Evolutionary conservation across 352 stramenopile species (phyloP).

Genomic region (Globisporangium megalacanthum): DNA sequence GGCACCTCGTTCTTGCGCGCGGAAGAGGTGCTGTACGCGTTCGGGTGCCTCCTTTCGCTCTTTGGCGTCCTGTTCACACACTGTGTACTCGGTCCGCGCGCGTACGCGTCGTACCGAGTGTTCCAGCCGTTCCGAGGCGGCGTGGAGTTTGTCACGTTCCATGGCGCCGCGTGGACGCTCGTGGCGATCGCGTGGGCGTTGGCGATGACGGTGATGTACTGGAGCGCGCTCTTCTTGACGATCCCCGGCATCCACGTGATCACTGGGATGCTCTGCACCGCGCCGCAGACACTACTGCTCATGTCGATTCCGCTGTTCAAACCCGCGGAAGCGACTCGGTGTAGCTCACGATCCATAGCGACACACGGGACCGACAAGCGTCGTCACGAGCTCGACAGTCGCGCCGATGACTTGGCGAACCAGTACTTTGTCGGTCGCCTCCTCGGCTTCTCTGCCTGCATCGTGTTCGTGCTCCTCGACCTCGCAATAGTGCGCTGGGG

Average conservation of each 20-base stretch:
- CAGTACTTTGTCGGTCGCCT: slow-evolving; percentile 34
- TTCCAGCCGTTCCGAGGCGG: slow-evolving; percentile 49
- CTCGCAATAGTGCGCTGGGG: slow-evolving; percentile 37
- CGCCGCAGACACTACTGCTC: slow-evolving; percentile 31
- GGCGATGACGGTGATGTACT: slow-evolving; percentile 39
- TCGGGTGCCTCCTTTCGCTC: slow-evolving; percentile 32
- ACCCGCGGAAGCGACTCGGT: background rate
- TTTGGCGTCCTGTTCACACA: slow-evolving; percentile 34
- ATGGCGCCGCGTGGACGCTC: slow-evolving; percentile 50
- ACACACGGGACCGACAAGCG: background rate
- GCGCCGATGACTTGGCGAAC: slow-evolving; percentile 20
- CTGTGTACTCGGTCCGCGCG: slow-evolving; percentile 26
- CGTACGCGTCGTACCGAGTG: slow-evolving; percentile 29
- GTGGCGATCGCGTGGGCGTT: slow-evolving; percentile 30
- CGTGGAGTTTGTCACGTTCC: slow-evolving; percentile 40
- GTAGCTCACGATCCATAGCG: background rate
- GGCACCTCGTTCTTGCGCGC: slow-evolving; percentile 22
- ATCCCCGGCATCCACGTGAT: slow-evolving; percentile 36
- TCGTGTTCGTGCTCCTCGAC: slow-evolving; percentile 46
- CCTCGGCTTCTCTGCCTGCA: slow-evolving; percentile 33
- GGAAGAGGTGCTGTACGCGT: slow-evolving; percentile 41
- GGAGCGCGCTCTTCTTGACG: slow-evolving; percentile 37
- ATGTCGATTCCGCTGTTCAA: slow-evolving; percentile 37
- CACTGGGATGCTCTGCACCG: slow-evolving; percentile 36
- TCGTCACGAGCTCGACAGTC: slow-evolving; percentile 3